Evolutionary conservation across 2,329 filamentous ascomycete species (phyloP).

Genomic region (Penicillium sp.): DNA sequence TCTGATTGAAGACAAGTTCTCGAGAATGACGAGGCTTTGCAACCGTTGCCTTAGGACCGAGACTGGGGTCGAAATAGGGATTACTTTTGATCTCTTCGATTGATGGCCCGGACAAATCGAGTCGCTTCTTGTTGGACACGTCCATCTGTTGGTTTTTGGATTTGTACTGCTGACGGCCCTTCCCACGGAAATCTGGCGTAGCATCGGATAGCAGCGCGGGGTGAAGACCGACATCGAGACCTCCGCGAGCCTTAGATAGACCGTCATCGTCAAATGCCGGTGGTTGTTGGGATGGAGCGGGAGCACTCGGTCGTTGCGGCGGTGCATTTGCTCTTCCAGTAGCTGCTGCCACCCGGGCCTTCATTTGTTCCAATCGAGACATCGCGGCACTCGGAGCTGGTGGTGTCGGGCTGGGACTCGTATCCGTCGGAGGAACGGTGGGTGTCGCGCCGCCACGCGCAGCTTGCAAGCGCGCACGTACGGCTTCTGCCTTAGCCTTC

Average conservation of each 20-base stretch:
- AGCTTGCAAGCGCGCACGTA: constrained; percentile 44
- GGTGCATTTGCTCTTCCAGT: constrained; percentile 49
- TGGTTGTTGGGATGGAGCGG: constrained; percentile 36
- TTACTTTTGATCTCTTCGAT: constrained; percentile 61
- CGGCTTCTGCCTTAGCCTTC: constrained; percentile 46
- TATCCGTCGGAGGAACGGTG: constrained; percentile 21
- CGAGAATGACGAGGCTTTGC: constrained; percentile 64
- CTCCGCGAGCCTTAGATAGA: constrained; percentile 54
- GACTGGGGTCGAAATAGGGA: constrained; percentile 73
- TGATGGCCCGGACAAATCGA: constrained; percentile 55
- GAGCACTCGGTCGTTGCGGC: constrained; percentile 44
- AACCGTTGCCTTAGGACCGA: constrained; percentile 54
- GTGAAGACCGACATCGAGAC: constrained; percentile 69
- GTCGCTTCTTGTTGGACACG: constrained; percentile 41
- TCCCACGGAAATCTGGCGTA: constrained; percentile 41
- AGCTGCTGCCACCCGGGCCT: constrained; percentile 72
- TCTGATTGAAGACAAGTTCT: constrained; percentile 83
- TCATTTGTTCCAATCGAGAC: constrained; percentile 71
- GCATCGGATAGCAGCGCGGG: constrained; percentile 61
- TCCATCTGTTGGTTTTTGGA: constrained; percentile 49
- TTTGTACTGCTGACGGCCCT: constrained; percentile 46
- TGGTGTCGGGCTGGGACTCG: constrained; percentile 36
- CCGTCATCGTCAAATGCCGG: constrained; percentile 48
- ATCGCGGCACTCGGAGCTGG: constrained; percentile 42
- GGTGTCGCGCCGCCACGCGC: constrained; percentile 32